A percentile compares a stretch with the other conserved stretches of the same genome.
These are phyloP conservation scores for Paecilomyces sp. DNA, from an alignment of 2,329 filamentous ascomycete species.

Conservation along the genomic window DNA sequence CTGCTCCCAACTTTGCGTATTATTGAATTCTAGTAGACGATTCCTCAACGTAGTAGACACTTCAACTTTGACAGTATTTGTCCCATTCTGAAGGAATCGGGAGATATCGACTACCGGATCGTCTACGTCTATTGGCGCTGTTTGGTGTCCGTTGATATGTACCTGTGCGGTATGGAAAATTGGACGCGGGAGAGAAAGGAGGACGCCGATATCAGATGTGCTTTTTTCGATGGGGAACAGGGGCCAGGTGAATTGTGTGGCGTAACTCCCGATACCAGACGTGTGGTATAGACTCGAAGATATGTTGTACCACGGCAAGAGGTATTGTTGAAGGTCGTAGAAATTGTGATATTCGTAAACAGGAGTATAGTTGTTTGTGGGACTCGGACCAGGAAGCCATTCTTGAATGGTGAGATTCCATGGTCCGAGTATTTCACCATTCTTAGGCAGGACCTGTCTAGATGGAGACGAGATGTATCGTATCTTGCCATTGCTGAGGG, in stretches of 20 bases:
- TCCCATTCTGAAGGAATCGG: not conserved
- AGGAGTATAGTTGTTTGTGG: not conserved
- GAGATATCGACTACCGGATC: not conserved
- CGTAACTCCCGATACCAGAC: not conserved
- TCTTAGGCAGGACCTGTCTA: not conserved
- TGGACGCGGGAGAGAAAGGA: not conserved
- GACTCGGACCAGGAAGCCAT: not conserved
- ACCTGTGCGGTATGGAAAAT: not conserved
- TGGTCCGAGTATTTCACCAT: not conserved
- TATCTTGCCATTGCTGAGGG: not conserved
- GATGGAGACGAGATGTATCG: not conserved
- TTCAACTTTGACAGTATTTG: not conserved
- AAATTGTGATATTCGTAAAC: not conserved
- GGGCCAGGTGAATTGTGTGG: not conserved
- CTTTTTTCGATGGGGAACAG: not conserved
- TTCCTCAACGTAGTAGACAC: not conserved
- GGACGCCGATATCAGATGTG: not conserved
- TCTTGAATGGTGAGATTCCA: not conserved
- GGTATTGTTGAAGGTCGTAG: not conserved
- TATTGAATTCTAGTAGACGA: not conserved
- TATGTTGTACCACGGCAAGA: not conserved
- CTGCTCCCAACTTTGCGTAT: slow-evolving; percentile 1
- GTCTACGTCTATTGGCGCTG: not conserved
- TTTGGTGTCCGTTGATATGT: not conserved
- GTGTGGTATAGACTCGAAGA: not conserved